Percentiles rank a stretch among this genome's conserved stretches.
These are phyloP conservation scores for Acacia crassicarpa DNA, from an alignment of 306 rosid species.

Conservation along the genomic window DNA sequence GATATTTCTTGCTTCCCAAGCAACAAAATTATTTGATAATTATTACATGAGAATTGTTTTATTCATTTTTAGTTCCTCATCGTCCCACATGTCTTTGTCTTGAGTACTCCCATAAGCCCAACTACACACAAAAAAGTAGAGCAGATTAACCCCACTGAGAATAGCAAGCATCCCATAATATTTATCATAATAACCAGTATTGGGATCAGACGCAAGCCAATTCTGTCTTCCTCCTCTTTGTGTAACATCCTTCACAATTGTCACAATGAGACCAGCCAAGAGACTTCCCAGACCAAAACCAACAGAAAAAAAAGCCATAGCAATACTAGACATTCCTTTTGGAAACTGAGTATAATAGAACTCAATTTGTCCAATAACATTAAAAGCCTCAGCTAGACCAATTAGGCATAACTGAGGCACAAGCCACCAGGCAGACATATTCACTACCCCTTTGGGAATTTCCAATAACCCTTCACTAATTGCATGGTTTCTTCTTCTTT, in stretches of 20 bases:
- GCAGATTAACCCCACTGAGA: constrained; percentile 49
- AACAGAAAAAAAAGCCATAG: constrained; percentile 48
- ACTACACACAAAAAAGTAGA: constrained; percentile 57
- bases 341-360: constrained; percentile 82
- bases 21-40: neutral
- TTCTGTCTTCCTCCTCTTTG: constrained; percentile 35
- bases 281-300: constrained; percentile 60
- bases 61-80: neutral
- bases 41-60: neutral
- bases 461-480: constrained; percentile 45
- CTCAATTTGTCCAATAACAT: constrained; percentile 69
- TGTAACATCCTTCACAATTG: constrained; percentile 37
- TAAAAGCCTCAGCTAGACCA: constrained; percentile 77
- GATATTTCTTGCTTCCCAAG: neutral
- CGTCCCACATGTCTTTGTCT: constrained; percentile 45
- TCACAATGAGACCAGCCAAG: constrained; percentile 48
- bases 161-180: constrained; percentile 53
- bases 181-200: constrained; percentile 67
- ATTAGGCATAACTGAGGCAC: constrained; percentile 60
- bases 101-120: constrained; percentile 56
- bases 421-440: constrained; percentile 78
- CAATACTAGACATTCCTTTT: constrained; percentile 72
- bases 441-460: constrained; percentile 34
- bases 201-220: constrained; percentile 64
- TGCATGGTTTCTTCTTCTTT: constrained; percentile 54